These are phyloP conservation scores for Kernera saxatilis DNA, from an alignment of 345 rosid genomes.

Conservation along the genomic window DNA sequence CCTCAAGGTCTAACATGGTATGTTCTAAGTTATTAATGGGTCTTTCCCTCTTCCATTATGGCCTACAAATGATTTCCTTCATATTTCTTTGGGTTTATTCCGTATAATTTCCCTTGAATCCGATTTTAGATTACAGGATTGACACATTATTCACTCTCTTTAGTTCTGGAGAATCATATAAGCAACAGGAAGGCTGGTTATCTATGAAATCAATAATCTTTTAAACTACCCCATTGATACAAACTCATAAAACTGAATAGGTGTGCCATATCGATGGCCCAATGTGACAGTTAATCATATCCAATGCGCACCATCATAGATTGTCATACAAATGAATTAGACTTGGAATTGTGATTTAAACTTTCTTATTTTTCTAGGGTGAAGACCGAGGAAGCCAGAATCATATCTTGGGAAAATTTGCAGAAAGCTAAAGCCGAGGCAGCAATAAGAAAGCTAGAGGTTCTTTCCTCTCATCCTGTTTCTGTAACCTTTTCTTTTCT, in stretches of 20 bases:
- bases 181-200: background rate
- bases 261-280: background rate
- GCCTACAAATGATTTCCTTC: background rate
- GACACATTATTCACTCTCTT: background rate
- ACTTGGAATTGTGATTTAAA: background rate
- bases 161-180: background rate
- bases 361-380: constrained; percentile 37
- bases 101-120: background rate
- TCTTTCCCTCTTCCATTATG: constrained; percentile 35
- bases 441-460: constrained; percentile 91
- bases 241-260: background rate
- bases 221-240: background rate
- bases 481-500: background rate
- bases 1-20: constrained; percentile 61
- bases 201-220: background rate
- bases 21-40: constrained; percentile 44
- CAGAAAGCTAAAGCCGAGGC: constrained; percentile 99
- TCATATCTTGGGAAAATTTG: constrained; percentile 92
- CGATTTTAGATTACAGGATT: background rate
- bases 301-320: background rate
- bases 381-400: constrained; percentile 85
- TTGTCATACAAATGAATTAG: background rate
- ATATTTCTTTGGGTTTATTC: background rate
- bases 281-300: background rate
- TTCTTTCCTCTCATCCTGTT: constrained; percentile 29